Percentiles rank a stretch among this genome's conserved stretches.
Conservation (phyloP, 306 rosid genomes). For the Acmispon strigosus region DNA sequence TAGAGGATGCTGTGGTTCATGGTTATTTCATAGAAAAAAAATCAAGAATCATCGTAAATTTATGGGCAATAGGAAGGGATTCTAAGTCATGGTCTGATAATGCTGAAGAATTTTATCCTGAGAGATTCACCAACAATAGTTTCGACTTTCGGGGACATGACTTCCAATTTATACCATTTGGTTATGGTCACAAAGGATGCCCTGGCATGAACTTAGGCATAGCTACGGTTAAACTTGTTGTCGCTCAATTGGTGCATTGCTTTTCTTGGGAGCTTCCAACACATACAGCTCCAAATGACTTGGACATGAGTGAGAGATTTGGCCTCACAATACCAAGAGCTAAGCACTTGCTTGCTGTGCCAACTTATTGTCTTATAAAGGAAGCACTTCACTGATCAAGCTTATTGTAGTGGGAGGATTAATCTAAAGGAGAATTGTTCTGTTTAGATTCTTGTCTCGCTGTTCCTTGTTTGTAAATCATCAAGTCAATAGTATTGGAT, state of each 20-base stretch:
- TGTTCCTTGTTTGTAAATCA: too few relatives aligned
- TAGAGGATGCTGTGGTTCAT: conserved; percentile 8
- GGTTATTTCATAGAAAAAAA: conserved; percentile 23
- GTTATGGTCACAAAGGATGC: conserved; percentile 36
- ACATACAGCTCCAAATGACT: background rate
- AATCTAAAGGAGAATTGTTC: too few relatives aligned
- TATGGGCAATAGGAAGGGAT: conserved; percentile 40
- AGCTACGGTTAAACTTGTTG: background rate
- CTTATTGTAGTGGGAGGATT: too few relatives aligned
- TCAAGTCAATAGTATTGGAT: too few relatives aligned
- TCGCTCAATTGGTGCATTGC: conserved; percentile 37
- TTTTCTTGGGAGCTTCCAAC: conserved; percentile 33
- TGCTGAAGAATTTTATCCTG: conserved; percentile 27
- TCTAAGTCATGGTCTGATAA: conserved; percentile 29
- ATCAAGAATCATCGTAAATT: conserved; percentile 20
- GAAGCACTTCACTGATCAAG: background rate
- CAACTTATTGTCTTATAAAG: background rate
- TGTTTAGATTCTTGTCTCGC: too few relatives aligned
- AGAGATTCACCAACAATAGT: conserved; percentile 16
- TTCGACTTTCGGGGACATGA: conserved; percentile 11
- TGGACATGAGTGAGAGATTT: conserved; percentile 32
- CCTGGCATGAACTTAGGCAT: conserved; percentile 35
- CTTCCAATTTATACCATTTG: conserved; percentile 29
- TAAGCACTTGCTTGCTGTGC: conserved; percentile 20
- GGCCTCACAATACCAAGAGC: conserved; percentile 27